A percentile compares a stretch with the other conserved stretches of the same genome.
phyloP scores from a whole-genome alignment of 371 early-diverging fungal species.

The Paramicrosporidium saccamoebae region DNA sequence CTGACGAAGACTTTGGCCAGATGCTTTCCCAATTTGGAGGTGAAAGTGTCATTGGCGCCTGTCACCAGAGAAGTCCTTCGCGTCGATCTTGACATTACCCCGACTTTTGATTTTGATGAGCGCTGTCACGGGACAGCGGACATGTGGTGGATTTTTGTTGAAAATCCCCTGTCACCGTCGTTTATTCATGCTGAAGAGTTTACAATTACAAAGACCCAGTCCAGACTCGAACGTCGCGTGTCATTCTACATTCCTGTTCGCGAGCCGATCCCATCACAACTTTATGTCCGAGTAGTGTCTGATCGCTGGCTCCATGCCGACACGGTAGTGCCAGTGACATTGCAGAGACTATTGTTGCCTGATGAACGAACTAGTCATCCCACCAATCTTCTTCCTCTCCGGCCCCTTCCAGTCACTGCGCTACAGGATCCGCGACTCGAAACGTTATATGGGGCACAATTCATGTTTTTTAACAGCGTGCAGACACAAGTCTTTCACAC shows the following conservation, averaged over 20 bases:
- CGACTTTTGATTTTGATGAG: constrained; percentile 74
- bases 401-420: constrained; percentile 53
- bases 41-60: constrained; percentile 44
- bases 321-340: constrained; percentile 40
- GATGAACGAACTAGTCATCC: constrained; percentile 33
- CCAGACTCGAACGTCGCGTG: constrained; percentile 8
- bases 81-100: constrained; percentile 29
- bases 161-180: constrained; percentile 27
- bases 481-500: constrained; percentile 93
- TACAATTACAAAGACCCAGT: constrained; percentile 8
- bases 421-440: constrained; percentile 39
- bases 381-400: constrained; percentile 59
- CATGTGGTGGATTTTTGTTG: constrained; percentile 81
- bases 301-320: constrained; percentile 82
- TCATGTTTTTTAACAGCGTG: constrained; percentile 81
- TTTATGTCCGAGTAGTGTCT: constrained; percentile 52
- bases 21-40: constrained; percentile 41
- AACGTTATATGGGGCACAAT: constrained; percentile 30
- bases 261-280: constrained; percentile 55
- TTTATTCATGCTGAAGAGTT: constrained; percentile 24
- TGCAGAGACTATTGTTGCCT: constrained; percentile 57
- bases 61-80: constrained; percentile 64
- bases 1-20: constrained; percentile 36
- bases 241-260: constrained; percentile 52
- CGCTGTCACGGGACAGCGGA: constrained; percentile 49